Conservation (phyloP, 2,329 filamentous ascomycete genomes). For the Alternaria sp. region DNA sequence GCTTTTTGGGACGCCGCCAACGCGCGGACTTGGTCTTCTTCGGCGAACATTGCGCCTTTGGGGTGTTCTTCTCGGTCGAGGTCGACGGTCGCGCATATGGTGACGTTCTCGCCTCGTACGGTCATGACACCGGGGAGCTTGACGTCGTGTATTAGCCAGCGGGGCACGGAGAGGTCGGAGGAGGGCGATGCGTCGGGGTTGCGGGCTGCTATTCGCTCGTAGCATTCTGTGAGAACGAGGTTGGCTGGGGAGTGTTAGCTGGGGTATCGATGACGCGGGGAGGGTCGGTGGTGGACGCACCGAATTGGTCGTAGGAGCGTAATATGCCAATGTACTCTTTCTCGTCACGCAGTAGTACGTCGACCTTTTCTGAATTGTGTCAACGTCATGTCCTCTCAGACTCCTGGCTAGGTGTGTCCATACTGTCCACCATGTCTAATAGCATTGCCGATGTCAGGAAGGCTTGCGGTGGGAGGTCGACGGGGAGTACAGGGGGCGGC, state of each 20-base stretch:
- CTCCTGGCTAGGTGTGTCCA: conserved; percentile 10
- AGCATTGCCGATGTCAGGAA: conserved; percentile 97
- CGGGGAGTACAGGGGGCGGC: conserved; percentile 36
- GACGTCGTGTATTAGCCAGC: conserved; percentile 80
- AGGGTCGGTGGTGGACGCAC: conserved; percentile 56
- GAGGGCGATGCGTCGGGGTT: conserved; percentile 44
- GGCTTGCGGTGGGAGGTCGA: conserved; percentile 82
- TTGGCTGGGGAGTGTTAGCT: conserved; percentile 69
- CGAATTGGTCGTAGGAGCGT: conserved; percentile 97
- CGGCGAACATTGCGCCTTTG: conserved; percentile 72
- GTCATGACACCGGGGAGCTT: conserved; percentile 85
- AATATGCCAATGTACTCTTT: conserved; percentile 92
- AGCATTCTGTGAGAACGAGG: conserved; percentile 89
- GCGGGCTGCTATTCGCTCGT: conserved; percentile 82
- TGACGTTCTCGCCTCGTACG: conserved; percentile 95
- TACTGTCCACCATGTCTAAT: conserved; percentile 95
- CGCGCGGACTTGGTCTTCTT: conserved; percentile 72
- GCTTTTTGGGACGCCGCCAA: conserved; percentile 77
- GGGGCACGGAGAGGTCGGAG: conserved; percentile 29
- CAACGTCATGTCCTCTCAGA: conserved; percentile 11
- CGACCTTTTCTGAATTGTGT: conserved; percentile 78
- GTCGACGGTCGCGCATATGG: conserved; percentile 93
- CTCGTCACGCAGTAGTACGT: conserved; percentile 89
- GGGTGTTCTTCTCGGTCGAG: conserved; percentile 93
- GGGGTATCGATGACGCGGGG: not conserved